Evolutionary conservation across 768 basidiomycete genomes (phyloP), one percentile per base, ranked within the genome.

Genomic region (Pisolithus marmoratus): DNA sequence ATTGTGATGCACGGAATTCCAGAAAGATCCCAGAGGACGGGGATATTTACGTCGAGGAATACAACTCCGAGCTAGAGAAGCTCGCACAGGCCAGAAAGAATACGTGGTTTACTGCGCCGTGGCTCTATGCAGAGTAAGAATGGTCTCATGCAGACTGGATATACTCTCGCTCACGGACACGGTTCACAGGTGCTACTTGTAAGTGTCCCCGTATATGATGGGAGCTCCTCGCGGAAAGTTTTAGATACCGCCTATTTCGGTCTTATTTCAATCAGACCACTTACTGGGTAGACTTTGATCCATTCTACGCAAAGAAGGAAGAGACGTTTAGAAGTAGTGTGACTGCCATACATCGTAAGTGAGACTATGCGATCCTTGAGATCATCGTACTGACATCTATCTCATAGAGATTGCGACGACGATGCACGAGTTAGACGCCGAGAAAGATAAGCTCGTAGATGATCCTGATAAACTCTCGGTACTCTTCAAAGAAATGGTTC

Each of bases 71-170:
- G 55, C 73, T 99, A 12, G 65, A 66, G 5, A 65, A 68, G 1
- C 74, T 89, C 2, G 70, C 71, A 0, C 66, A 72, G 26, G 64
- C 73, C 1, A 64, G 68, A 3, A 74, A 76, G 60, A 77, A 84
- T 54, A 88, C 87, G 0, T 99, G 95, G 95, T 93, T 91, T 63
- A 88, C 82, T 8, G 83, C 90, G 5, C 91, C 94, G 1, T 99
- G 95, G 95, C 76, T 99, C 19, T 97, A 78, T 65, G 92, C 93
- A 51, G 95, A 97, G 85, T 96, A 72, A 57, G 87, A 53, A 52
- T 37, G 50, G 48, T 55, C 20, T 26, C 23, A 8, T 22, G 51
- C 46, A 12, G 24, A 9, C 29, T 17, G 11, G 24, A 7, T 4
- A 41, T 51, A 26, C 36, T n/a, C 46, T 44, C 34, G 43, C 36